Conservation (phyloP, 768 basidiomycete genomes). For the Rickenella mellea region DNA sequence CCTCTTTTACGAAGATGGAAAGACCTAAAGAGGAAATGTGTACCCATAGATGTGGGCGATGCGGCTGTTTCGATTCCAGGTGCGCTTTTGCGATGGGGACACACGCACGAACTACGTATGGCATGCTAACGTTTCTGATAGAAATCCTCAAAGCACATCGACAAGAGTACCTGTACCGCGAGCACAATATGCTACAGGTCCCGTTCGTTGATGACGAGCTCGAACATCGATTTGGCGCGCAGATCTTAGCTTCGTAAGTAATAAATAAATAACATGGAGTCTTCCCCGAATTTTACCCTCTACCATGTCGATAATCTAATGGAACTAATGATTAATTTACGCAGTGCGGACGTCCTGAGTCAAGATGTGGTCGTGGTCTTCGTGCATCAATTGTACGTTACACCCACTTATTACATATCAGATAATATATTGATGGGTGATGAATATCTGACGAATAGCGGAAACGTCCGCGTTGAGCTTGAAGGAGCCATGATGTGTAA, state of each 20-base stretch:
- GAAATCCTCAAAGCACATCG: slow-evolving; percentile 87
- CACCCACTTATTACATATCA: background rate
- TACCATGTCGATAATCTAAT: background rate
- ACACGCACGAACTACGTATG: slow-evolving; percentile 2
- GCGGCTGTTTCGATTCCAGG: slow-evolving; percentile 63
- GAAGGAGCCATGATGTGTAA: slow-evolving; percentile 64
- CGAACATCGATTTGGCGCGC: slow-evolving; percentile 65
- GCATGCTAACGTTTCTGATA: slow-evolving; percentile 16
- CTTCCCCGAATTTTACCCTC: background rate
- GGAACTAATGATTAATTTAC: slow-evolving; percentile 3
- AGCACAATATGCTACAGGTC: slow-evolving; percentile 70
- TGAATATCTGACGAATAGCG: slow-evolving; percentile 35
- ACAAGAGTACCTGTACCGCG: slow-evolving; percentile 68
- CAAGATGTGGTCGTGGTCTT: slow-evolving; percentile 76
- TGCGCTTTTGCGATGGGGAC: slow-evolving; percentile 15
- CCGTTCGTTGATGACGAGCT: slow-evolving; percentile 62
- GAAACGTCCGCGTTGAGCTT: slow-evolving; percentile 81
- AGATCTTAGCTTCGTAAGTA: slow-evolving; percentile 84
- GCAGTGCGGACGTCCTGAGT: slow-evolving; percentile 68
- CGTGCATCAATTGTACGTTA: slow-evolving; percentile 86
- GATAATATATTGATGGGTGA: slow-evolving; percentile 2
- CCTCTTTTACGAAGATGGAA: too few relatives aligned
- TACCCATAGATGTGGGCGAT: slow-evolving; percentile 54
- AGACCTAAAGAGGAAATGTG: too few relatives aligned
- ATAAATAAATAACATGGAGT: too few relatives aligned